These are phyloP conservation scores for Xylariaceae sp. DNA, from an alignment of 2,329 filamentous ascomycete genomes.

Conservation along the genomic window DNA sequence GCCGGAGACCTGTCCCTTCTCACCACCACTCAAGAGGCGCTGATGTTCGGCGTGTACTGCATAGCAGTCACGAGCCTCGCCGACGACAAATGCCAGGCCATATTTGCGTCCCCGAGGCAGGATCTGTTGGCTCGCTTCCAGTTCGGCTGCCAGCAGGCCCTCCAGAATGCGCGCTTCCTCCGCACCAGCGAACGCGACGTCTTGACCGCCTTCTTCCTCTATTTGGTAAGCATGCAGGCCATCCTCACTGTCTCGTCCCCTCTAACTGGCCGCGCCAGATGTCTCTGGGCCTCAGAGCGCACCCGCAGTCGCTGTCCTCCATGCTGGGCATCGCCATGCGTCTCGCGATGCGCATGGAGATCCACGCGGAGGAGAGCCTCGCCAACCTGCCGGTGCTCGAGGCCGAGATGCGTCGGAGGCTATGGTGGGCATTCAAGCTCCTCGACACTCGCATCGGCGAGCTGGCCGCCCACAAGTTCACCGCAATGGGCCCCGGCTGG, in stretches of 20 bases:
- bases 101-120: slow-evolving; percentile 33
- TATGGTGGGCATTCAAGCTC: slow-evolving; percentile 54
- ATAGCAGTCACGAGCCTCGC: slow-evolving; percentile 34
- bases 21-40: slow-evolving; percentile 37
- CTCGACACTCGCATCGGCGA: slow-evolving; percentile 52
- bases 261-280: slow-evolving; percentile 29
- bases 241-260: background rate
- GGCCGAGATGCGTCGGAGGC: slow-evolving; percentile 50
- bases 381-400: slow-evolving; percentile 32
- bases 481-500: slow-evolving; percentile 28
- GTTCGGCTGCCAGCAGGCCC: slow-evolving; percentile 43
- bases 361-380: slow-evolving; percentile 39
- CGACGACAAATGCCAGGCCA: slow-evolving; percentile 32
- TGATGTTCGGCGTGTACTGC: slow-evolving; percentile 49
- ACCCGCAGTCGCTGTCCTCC: slow-evolving; percentile 43
- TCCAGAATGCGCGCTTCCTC: slow-evolving; percentile 43
- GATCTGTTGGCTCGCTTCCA: slow-evolving; percentile 36
- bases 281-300: slow-evolving; percentile 32
- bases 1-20: slow-evolving; percentile 33
- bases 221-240: slow-evolving; percentile 35
- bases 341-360: slow-evolving; percentile 48
- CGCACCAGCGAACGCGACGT: slow-evolving; percentile 42
- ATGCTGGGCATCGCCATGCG: slow-evolving; percentile 47
- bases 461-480: slow-evolving; percentile 31
- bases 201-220: slow-evolving; percentile 49